Evolutionary conservation across 768 basidiomycete genomes (phyloP).

Genomic region (Tylopilus sp.): DNA sequence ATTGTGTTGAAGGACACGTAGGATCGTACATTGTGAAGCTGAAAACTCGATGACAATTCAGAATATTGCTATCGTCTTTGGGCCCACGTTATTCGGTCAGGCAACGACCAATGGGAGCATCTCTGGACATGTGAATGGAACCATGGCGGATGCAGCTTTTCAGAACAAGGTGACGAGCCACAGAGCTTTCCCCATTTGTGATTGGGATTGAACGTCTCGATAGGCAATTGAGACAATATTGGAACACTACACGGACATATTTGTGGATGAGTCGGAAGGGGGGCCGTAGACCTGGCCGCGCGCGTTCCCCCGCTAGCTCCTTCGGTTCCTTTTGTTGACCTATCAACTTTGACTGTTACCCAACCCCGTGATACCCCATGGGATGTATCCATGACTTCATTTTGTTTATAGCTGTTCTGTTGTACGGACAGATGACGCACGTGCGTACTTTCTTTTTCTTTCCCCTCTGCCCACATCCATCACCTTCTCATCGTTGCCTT

Average conservation of each 20-base stretch:
- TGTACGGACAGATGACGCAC: conserved; percentile 4
- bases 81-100: conserved; percentile 92
- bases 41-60: conserved; percentile 91
- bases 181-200: background rate
- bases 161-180: conserved; percentile 61
- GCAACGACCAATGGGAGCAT: conserved; percentile 42
- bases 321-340: background rate
- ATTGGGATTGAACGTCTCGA: background rate
- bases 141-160: conserved; percentile 65
- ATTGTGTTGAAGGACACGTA: conserved; percentile 32
- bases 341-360: conserved; percentile 22
- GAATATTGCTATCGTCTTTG: conserved; percentile 95
- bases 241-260: conserved; percentile 92
- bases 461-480: background rate
- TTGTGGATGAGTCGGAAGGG: conserved; percentile 81
- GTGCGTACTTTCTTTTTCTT: background rate
- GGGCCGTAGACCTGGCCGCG: conserved; percentile 16
- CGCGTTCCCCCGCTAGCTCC: background rate
- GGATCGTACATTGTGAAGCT: conserved; percentile 69
- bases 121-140: conserved; percentile 46
- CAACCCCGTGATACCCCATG: conserved; percentile 25
- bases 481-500: background rate
- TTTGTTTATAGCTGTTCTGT: conserved; percentile 9
- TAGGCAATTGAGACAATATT: conserved; percentile 95
- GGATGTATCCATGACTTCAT: conserved; percentile 7